Evolutionary conservation across 2,329 filamentous ascomycete genomes (phyloP).

Genomic region (Colletotrichum scovillei): DNA sequence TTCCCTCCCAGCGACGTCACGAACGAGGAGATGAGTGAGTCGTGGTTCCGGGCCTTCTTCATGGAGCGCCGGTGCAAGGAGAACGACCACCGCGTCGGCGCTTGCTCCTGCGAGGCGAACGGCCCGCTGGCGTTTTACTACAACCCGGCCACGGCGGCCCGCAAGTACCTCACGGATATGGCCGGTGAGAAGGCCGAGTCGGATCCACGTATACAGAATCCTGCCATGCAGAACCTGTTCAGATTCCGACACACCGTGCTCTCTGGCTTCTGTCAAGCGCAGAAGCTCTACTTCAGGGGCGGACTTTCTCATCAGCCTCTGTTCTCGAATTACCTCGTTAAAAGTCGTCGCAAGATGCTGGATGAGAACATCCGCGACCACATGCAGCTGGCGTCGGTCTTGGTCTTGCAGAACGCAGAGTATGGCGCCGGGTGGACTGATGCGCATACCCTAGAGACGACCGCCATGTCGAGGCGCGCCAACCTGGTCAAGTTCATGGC

Average conservation of each 20-base stretch:
- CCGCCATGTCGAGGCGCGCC: background rate
- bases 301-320: constrained; percentile 24
- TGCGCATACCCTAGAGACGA: constrained; percentile 10
- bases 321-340: constrained; percentile 13
- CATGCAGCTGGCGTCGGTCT: background rate
- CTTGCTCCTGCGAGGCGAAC: constrained; percentile 33
- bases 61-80: constrained; percentile 35
- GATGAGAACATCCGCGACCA: background rate
- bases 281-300: constrained; percentile 19
- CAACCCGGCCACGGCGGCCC: constrained; percentile 32
- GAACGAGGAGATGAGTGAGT: background rate
- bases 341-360: constrained; percentile 4
- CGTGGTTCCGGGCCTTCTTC: constrained; percentile 21
- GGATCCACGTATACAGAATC: background rate
- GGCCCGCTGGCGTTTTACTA: constrained; percentile 24
- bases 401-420: constrained; percentile 1
- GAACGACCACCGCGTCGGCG: constrained; percentile 11
- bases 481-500: constrained; percentile 22
- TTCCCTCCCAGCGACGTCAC: background rate
- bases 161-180: constrained; percentile 18
- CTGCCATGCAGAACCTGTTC: background rate
- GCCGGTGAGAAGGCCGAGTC: background rate
- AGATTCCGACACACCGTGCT: constrained; percentile 5
- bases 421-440: constrained; percentile 1
- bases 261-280: background rate